These are phyloP conservation scores for Mucor sp. DNA, from an alignment of 371 early-diverging fungal species.

Conservation along the genomic window DNA sequence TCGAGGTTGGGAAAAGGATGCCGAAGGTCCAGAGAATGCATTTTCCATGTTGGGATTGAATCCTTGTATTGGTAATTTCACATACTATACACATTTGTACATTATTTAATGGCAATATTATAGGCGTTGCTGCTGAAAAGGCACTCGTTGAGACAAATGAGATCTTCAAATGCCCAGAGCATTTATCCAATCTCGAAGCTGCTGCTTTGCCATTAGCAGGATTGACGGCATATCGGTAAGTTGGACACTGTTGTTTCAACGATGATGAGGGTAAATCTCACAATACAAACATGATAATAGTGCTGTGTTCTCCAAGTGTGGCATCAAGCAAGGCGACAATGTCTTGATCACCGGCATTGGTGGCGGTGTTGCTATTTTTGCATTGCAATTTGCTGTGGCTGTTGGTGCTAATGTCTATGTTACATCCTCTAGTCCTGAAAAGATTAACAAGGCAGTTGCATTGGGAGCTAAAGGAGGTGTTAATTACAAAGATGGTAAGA, in stretches of 20 bases:
- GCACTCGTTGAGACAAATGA: constrained; percentile 44
- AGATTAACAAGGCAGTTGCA: constrained; percentile 52
- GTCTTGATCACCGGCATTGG: constrained; percentile 75
- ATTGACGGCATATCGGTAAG: constrained; percentile 62
- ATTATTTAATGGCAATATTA: too few relatives aligned
- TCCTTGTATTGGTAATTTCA: constrained; percentile 26
- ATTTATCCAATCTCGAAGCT: constrained; percentile 60
- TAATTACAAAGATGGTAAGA: constrained; percentile 67
- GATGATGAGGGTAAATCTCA: too few relatives aligned
- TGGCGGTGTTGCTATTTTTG: constrained; percentile 75
- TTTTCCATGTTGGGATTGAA: constrained; percentile 60
- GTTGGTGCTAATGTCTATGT: constrained; percentile 75
- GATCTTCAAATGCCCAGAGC: constrained; percentile 56
- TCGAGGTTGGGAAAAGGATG: constrained; percentile 50
- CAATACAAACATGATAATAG: constrained; percentile 8
- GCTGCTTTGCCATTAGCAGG: constrained; percentile 73
- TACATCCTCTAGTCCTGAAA: constrained; percentile 66
- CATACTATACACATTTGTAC: constrained; percentile 33
- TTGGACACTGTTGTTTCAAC: too few relatives aligned
- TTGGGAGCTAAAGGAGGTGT: constrained; percentile 74
- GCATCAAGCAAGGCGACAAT: constrained; percentile 55
- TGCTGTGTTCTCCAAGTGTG: constrained; percentile 60
- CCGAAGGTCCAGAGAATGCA: constrained; percentile 60
- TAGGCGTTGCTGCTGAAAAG: constrained; percentile 56
- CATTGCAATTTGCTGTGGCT: constrained; percentile 68